Base-by-base conservation (phyloP, 2,329 filamentous ascomycete genomes). In the Neoascochyta sp. region DNA sequence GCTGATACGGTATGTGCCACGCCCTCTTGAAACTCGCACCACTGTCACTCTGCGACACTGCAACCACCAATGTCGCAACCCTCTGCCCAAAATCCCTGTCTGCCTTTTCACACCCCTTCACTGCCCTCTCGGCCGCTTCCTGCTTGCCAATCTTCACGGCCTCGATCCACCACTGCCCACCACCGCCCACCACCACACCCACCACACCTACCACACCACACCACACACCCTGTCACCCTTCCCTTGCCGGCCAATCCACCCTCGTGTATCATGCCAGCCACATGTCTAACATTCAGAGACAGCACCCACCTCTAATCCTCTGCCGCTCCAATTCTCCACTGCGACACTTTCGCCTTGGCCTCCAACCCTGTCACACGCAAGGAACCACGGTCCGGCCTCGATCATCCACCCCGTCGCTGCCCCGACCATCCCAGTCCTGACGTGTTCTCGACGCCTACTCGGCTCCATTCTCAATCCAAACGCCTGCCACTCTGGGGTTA, bases 1-100 rank as follows among this genome's bases (percentile, higher is more conserved):
- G 69, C 83, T 32, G 32, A 47, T 49, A 44, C 41, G 50, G 59
- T 63, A 61, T 43, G 59, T 62, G 50, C 45, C 39, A 36, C 29
- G 33, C 37, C 36, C 29, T 52, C 46, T 46, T 59, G 54, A 61
- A 62, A 60, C 57, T 38, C 49, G 41, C 24, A 40, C n/a, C n/a
- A n/a, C 51, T 47, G 47, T 50, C 53, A 51, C 26, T 39, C 37
- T 41, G 40, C 39, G 24, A 29, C 31, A 35, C 52, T 61, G 57
- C 43, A 52, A 62, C 59, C 24, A 33, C 36, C 43, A 48, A 39
- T 39, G 59, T 63, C 46, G 49, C 57, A 62, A 43, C 33, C 33
- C 31, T 26, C 22, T 34, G n/a, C n/a, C 36, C 38, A 11, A 39
- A 32, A 30, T 40, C 30, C 37, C 45, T 39, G 39, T 35, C 39